Base-by-base conservation (phyloP, 2,329 filamentous ascomycete genomes). In the Reticulascus tulasneorum region DNA sequence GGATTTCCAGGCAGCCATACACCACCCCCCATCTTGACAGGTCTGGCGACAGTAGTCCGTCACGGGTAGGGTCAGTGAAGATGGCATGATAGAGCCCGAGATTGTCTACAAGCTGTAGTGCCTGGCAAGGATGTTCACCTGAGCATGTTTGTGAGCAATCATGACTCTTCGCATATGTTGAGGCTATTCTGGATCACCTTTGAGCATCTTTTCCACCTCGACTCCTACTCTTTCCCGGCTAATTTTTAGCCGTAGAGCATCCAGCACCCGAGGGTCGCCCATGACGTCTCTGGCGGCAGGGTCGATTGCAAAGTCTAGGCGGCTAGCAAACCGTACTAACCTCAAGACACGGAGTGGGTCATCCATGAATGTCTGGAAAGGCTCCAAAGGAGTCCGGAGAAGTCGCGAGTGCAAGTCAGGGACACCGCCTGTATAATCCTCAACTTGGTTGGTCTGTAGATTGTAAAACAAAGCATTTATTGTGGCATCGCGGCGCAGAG, bases 391-490 rank as follows among this genome's bases (percentile, higher is more conserved):
- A 4, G 93, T 97, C 35, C 84, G 76, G 46, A 98, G 89, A 32
- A 90, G 66, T 42, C 77, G 76, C 3, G 69, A 66, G 22, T 71
- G 59, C 77, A 97, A 79, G 54, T 97, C 91, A 7, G 74, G 55
- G 23, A 94, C 66, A 0, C 93, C 91, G 7, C 75, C 75, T 0
- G 88, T 94, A 43, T 94, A 84, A 56, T 98, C 93, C 59, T 97
- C 91, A 23, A 97, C 75, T 40, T 73, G 52, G 22, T 78, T 75
- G 1, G 83, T 88, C 52, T 90, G 81, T 24, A 98, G 67, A 51
- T 97, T 97, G 69, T 93, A 97, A 64, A 97, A 97, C 45, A 98
- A 77, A 17, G 93, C 88, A 57, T 98, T 98, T 43, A 97, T 81
- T 1, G 89, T 96, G 16, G 91, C 90, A 67, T 98, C 91, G 30